Evolutionary conservation across 495 filamentous ascomycete genomes (phyloP), one percentile per base, ranked within the genome.

Genomic region (Clohesyomyces aquaticus): DNA sequence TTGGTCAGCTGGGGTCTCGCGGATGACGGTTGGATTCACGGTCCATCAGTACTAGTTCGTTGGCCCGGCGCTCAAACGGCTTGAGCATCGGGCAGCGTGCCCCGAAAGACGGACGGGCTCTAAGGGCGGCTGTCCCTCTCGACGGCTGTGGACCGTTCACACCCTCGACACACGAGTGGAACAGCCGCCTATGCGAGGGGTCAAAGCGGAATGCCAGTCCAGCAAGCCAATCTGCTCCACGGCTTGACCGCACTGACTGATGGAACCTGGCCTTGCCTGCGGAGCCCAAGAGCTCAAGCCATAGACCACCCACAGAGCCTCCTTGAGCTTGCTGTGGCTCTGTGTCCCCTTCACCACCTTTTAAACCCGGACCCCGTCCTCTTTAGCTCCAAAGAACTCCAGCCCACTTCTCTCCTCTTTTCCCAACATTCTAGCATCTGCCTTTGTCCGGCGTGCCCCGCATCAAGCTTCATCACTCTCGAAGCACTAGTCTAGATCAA

Each of bases 161-260:
- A 48, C 21, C 47, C 48, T 43, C 43, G 61, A 57, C 42, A 48
- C 51, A 32, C 35, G 38, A 53, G 62, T 53, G 54, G 46, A 62
- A 58, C 58, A 35, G 42, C 51, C 28, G 53, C 59, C 23, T 52
- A 67, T 67, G 65, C 65, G 59, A 62, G 54, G 65, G 64, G 59
- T 29, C 53, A 63, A 51, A 62, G 41, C 23, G 32, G 45, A 47
- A 57, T 53, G 53, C 54, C 42, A 22, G 22, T n/a, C 19, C 11
- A 26, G n/a, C n/a, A 38, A 59, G 56, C 55, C 63, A 63, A 55
- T 45, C 59, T 54, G 51, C 49, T 48, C 29, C 57, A 60, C 57
- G 43, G 57, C 57, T 32, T 51, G 14, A 41, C 56, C 18, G 56
- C 56, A 47, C 43, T 38, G 56, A 59, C 56, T 43, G 48, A 53